Conservation (phyloP, 208 protist species). For the Trypanosoma congolense region DNA sequence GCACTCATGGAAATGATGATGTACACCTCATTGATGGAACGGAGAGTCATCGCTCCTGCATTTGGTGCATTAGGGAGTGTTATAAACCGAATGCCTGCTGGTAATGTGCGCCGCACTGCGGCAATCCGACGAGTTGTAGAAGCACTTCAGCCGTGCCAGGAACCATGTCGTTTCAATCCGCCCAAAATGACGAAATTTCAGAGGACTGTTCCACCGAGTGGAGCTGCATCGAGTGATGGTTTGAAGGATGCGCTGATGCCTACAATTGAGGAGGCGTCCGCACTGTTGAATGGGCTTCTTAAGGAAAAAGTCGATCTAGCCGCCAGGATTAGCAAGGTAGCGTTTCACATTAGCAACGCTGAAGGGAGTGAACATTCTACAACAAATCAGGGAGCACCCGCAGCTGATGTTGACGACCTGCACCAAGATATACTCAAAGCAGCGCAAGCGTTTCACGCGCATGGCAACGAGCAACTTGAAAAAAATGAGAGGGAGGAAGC, state of each 20-base stretch:
- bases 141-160: conserved; percentile 6
- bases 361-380: background rate
- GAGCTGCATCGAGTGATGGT: background rate
- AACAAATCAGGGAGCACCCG: background rate
- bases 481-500: too few species aligned
- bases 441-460: background rate
- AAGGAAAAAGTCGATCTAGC: conserved; percentile 14
- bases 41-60: conserved; percentile 15
- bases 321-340: conserved; percentile 3
- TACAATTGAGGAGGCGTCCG: conserved; percentile 19
- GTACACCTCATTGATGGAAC: conserved; percentile 20
- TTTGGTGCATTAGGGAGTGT: conserved; percentile 13
- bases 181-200: conserved; percentile 8
- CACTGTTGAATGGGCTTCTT: conserved; percentile 12
- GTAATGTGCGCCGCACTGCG: conserved; percentile 3
- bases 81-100: conserved; percentile 5
- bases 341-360: conserved; percentile 6
- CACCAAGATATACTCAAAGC: conserved; percentile 6
- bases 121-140: conserved; percentile 8
- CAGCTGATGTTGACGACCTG: conserved; percentile 11
- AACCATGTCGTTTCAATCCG: background rate
- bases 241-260: conserved; percentile 2
- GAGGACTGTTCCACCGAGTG: background rate
- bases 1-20: conserved; percentile 20
- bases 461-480: background rate